Evolutionary conservation across 2,329 filamentous ascomycete species (phyloP).

Genomic region (Colletotrichum sp.): DNA sequence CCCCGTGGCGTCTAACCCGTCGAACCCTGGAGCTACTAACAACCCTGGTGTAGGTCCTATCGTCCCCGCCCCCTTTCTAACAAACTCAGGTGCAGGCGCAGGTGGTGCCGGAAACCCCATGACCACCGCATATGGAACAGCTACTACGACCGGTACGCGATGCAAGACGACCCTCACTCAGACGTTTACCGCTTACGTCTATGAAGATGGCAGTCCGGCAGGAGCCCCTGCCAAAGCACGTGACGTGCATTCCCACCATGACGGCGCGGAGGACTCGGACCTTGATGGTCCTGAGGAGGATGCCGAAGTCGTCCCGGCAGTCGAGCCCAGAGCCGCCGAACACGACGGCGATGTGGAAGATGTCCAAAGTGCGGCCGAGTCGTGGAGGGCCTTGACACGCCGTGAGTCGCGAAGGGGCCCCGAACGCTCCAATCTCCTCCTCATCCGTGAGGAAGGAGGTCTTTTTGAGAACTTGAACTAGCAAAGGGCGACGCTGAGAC

Average conservation of each 20-base stretch:
- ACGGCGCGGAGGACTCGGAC: neutral
- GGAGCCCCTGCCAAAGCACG: neutral
- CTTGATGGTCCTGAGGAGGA: neutral
- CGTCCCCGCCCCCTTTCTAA: constrained; percentile 14
- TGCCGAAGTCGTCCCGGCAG: neutral
- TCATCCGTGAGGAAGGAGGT: neutral
- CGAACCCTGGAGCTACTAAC: neutral
- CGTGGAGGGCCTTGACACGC: neutral
- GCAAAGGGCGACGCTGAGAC: neutral
- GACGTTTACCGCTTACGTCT: constrained; percentile 19
- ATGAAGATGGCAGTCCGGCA: constrained; percentile 10
- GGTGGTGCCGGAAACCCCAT: neutral
- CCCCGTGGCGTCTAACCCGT: neutral
- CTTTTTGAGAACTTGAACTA: neutral
- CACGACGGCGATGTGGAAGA: neutral
- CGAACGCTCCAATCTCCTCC: neutral
- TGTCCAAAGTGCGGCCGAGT: neutral
- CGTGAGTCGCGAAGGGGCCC: neutral
- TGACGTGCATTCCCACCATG: neutral
- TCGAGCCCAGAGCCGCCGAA: neutral
- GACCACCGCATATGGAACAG: constrained; percentile 13
- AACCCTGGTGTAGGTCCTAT: neutral
- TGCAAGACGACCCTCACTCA: constrained; percentile 21
- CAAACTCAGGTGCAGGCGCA: neutral
- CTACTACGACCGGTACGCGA: neutral